Percentiles rank a stretch among this genome's conserved stretches.
These are phyloP conservation scores for Chalara sp. DNA, from an alignment of 2,329 filamentous ascomycete genomes.

Conservation along the genomic window DNA sequence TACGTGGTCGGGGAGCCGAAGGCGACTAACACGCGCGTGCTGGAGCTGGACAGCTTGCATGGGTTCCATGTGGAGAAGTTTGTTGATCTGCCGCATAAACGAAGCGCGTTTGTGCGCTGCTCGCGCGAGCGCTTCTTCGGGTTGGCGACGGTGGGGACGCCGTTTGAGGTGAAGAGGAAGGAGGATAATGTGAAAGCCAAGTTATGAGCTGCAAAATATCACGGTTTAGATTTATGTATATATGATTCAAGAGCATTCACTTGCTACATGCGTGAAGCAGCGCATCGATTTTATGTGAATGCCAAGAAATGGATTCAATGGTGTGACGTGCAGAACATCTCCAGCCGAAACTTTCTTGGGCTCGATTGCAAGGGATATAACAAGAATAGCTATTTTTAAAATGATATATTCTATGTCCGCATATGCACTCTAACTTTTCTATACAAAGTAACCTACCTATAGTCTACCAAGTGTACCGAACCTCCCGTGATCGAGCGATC, in stretches of 20 bases:
- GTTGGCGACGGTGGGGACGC: background rate
- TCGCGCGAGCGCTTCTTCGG: background rate
- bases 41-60: background rate
- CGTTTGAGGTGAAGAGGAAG: background rate
- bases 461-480: no score
- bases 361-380: no score
- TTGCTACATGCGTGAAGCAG: background rate
- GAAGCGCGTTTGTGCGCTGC: background rate
- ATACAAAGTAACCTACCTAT: background rate
- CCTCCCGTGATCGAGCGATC: no score
- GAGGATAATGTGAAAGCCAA: background rate
- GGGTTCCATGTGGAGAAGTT: background rate
- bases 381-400: no score
- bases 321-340: no score
- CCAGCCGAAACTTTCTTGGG: no score
- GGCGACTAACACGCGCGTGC: background rate
- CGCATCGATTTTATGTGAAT: no score
- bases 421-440: background rate
- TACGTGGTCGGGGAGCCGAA: slow-evolving; percentile 9
- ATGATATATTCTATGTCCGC: no score
- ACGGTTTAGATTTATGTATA: background rate
- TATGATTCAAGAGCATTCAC: background rate
- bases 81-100: background rate
- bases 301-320: no score
- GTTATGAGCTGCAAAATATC: background rate